Percentiles rank a stretch among this genome's conserved stretches.
phyloP scores from a whole-genome alignment of 2,329 filamentous ascomycete genomes.

The Alternaria infectoria region DNA sequence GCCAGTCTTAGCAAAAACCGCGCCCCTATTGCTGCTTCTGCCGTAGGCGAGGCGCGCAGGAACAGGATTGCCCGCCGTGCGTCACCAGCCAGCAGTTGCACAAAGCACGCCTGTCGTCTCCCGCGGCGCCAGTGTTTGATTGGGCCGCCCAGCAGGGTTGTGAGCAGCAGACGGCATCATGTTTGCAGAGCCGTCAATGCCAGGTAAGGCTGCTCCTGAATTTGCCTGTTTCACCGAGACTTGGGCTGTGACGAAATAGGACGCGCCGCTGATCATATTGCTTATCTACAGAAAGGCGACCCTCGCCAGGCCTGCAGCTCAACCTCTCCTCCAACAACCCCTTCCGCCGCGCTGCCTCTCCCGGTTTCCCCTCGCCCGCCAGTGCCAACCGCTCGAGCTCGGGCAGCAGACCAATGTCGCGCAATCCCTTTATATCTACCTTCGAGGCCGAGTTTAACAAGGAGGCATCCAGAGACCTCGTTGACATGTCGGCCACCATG shows the following conservation, averaged over 20 bases:
- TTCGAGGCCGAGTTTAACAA: conserved; percentile 52
- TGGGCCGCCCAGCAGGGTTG: conserved; percentile 42
- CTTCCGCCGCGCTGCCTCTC: conserved; percentile 74
- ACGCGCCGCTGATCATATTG: conserved; percentile 32
- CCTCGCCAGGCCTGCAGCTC: conserved; percentile 64
- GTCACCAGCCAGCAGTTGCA: conserved; percentile 29
- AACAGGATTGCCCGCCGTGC: conserved; percentile 25
- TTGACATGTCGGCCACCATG: conserved; percentile 48
- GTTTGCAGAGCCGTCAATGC: conserved; percentile 51
- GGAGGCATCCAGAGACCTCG: conserved; percentile 39
- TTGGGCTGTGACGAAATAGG: conserved; percentile 39
- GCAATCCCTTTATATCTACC: conserved; percentile 77
- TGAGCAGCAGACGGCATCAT: conserved; percentile 45
- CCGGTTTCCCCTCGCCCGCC: conserved; percentile 45
- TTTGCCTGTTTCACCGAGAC: conserved; percentile 44
- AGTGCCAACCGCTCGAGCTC: conserved; percentile 52
- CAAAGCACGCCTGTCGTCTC: conserved; percentile 23
- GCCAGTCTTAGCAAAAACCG: conserved; percentile 35
- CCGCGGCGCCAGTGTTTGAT: conserved; percentile 40
- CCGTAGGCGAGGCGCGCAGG: conserved; percentile 15
- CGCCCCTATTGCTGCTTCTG: conserved; percentile 22
- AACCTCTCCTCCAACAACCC: conserved; percentile 79
- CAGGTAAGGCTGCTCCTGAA: conserved; percentile 45
- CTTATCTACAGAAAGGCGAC: conserved; percentile 52
- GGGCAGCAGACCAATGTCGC: conserved; percentile 71